Evolutionary conservation across 352 stramenopile genomes (phyloP).

Genomic region (Phytophthora sansomeana): DNA sequence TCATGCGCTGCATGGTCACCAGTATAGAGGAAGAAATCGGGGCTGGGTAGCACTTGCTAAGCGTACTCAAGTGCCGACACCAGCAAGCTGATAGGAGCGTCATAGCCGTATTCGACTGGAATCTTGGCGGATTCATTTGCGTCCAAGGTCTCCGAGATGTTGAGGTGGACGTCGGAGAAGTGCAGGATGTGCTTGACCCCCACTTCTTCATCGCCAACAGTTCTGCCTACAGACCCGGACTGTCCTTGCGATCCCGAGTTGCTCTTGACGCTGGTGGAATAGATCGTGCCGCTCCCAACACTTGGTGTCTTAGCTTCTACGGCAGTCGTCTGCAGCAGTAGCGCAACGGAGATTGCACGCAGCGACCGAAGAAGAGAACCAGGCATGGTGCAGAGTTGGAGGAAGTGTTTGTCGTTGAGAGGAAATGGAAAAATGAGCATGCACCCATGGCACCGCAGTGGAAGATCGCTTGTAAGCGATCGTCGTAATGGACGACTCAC

Average conservation of each 20-base stretch:
- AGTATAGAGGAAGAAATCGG: slow-evolving; percentile 76
- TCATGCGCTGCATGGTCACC: slow-evolving; percentile 71
- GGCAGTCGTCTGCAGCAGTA: slow-evolving; percentile 6
- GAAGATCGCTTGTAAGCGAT: slow-evolving; percentile 13
- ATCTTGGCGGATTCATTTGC: slow-evolving; percentile 41
- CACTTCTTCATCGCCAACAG: slow-evolving; percentile 22
- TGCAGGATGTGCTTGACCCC: slow-evolving; percentile 64
- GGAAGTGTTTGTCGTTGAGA: slow-evolving; percentile 8
- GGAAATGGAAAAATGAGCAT: slow-evolving; percentile 28
- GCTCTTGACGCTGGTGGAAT: slow-evolving; percentile 26
- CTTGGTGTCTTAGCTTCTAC: slow-evolving; percentile 17
- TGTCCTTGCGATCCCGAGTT: slow-evolving; percentile 23
- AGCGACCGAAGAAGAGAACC: slow-evolving; percentile 12
- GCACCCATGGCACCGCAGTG: not conserved
- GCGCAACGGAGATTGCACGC: not conserved
- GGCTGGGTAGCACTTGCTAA: slow-evolving; percentile 51
- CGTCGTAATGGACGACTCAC: slow-evolving; percentile 18
- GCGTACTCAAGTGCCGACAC: slow-evolving; percentile 68
- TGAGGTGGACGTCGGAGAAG: slow-evolving; percentile 80
- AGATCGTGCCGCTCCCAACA: slow-evolving; percentile 18
- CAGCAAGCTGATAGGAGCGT: slow-evolving; percentile 58
- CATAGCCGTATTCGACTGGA: slow-evolving; percentile 49
- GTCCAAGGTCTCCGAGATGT: slow-evolving; percentile 56
- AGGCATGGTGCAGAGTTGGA: slow-evolving; percentile 2
- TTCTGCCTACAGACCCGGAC: slow-evolving; percentile 21